Conservation (phyloP, 208 protist genomes). For the Trypanosoma melophagium region DNA sequence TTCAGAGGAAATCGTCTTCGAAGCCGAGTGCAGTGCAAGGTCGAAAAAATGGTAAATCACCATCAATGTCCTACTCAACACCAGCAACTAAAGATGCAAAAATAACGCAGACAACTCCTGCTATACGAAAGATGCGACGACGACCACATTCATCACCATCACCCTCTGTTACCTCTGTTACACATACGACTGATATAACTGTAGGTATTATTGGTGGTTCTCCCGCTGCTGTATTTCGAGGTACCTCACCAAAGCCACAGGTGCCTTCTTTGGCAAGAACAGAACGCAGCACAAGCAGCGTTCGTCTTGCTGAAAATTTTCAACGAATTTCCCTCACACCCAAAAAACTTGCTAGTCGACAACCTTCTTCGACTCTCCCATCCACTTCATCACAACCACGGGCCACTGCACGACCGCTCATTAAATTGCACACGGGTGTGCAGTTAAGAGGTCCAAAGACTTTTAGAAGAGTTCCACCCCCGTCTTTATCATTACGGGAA, state of each 20-base stretch:
- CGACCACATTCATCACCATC: not conserved
- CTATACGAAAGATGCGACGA: not conserved
- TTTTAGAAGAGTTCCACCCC: constrained; percentile 9
- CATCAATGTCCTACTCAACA: not conserved
- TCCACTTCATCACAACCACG: not conserved
- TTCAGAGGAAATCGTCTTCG: not conserved
- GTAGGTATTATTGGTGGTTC: not conserved
- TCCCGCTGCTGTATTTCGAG: not conserved
- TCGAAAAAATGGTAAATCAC: not conserved
- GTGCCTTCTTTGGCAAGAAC: not conserved
- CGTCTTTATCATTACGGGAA: not conserved
- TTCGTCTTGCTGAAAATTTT: not conserved
- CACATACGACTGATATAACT: not conserved
- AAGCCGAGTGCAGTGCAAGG: not conserved
- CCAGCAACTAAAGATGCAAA: not conserved
- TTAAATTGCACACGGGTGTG: constrained; percentile 20
- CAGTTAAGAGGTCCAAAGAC: constrained; percentile 17
- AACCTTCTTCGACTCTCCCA: not conserved
- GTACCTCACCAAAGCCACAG: not conserved
- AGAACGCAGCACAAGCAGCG: not conserved
- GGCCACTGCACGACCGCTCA: constrained; percentile 4
- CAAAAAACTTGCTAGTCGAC: not conserved
- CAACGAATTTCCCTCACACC: not conserved
- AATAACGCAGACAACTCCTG: not conserved
- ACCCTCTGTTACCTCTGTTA: not conserved